phyloP scores from a whole-genome alignment of 805 yeast species.

The Saturnispora quitensis region DNA sequence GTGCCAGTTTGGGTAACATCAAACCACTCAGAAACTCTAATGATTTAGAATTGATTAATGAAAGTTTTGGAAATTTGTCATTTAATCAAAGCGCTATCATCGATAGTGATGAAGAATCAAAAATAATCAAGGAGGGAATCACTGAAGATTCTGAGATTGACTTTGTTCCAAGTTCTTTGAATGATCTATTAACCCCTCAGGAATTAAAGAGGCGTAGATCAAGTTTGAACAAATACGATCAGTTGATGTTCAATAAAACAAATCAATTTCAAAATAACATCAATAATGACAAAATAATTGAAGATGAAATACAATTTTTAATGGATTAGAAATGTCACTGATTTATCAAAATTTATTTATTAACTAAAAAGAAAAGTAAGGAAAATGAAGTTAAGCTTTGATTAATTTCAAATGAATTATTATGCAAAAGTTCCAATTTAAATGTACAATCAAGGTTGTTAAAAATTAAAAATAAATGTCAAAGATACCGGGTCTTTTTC shows the following conservation, averaged over 20 bases:
- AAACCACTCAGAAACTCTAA: neutral
- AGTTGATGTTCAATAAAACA: slow-evolving; percentile 4
- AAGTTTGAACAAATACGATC: slow-evolving; percentile 24
- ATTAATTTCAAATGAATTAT: neutral
- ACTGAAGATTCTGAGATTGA: slow-evolving; percentile 45
- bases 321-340: slow-evolving; percentile 18
- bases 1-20: neutral
- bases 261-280: slow-evolving; percentile 7
- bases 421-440: neutral
- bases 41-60: neutral
- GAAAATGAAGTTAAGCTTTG: neutral
- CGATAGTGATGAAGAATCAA: slow-evolving; percentile 14
- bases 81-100: slow-evolving; percentile 11
- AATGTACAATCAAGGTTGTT: neutral
- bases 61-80: neutral
- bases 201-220: slow-evolving; percentile 63
- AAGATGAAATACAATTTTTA: slow-evolving; percentile 27
- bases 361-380: neutral
- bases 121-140: neutral
- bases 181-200: slow-evolving; percentile 76
- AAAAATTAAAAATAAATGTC: neutral
- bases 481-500: neutral
- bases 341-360: neutral
- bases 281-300: slow-evolving; percentile 6
- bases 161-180: slow-evolving; percentile 70